These are phyloP conservation scores for Leccinum arenicola DNA, from an alignment of 768 basidiomycete genomes.

Conservation along the genomic window DNA sequence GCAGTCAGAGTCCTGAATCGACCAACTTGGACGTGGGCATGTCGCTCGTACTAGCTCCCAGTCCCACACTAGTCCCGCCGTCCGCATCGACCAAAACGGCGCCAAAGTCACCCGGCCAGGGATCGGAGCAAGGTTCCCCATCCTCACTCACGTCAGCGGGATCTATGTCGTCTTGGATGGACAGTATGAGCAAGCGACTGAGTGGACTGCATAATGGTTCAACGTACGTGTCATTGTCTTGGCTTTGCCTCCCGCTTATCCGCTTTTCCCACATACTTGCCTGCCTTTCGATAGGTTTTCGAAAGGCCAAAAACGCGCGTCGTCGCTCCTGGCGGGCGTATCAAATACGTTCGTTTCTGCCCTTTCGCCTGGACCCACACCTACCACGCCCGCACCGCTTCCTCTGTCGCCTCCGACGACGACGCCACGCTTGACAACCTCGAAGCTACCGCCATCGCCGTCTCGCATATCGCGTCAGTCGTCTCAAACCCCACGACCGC, in stretches of 20 bases:
- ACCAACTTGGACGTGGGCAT: constrained; percentile 11
- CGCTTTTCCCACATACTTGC: not conserved
- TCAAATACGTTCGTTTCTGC: constrained; percentile 54
- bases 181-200: constrained; percentile 58
- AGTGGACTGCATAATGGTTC: constrained; percentile 53
- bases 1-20: not conserved
- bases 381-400: constrained; percentile 24
- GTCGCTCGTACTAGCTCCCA: constrained; percentile 10
- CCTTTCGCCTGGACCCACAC: constrained; percentile 37
- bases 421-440: constrained; percentile 16
- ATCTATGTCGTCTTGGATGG: constrained; percentile 47
- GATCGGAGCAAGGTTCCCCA: constrained; percentile 17
- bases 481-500: not conserved
- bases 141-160: constrained; percentile 29
- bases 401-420: not conserved
- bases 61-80: constrained; percentile 9
- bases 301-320: constrained; percentile 67
- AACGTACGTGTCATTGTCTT: constrained; percentile 42
- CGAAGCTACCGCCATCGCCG: not conserved
- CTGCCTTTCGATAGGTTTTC: constrained; percentile 48
- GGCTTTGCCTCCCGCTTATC: not conserved
- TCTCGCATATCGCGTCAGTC: not conserved
- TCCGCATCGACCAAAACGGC: not conserved
- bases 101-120: not conserved
- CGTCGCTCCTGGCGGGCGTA: constrained; percentile 61